Conservation (phyloP, 306 rosid genomes). For the Vachellia pachyceras region DNA sequence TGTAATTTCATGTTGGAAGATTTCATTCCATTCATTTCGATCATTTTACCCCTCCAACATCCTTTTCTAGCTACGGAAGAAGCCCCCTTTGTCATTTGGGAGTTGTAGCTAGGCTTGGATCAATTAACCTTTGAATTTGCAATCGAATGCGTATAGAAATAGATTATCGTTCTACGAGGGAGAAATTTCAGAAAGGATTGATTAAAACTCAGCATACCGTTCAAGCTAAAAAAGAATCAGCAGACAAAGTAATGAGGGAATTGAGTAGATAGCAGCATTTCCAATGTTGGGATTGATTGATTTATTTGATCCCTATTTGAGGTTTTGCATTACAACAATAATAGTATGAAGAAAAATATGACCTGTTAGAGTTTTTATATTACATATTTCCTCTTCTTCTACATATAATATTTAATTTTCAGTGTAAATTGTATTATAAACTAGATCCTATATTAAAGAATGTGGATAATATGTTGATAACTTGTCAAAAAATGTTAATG, state of each 20-base stretch:
- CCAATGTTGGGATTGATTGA: background rate
- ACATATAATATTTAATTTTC: too few species aligned
- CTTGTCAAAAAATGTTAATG: too few species aligned
- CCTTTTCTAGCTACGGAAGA: too few species aligned
- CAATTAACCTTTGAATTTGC: background rate
- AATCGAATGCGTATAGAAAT: too few species aligned
- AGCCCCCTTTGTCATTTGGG: background rate
- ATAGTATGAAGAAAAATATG: too few species aligned
- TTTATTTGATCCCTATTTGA: background rate
- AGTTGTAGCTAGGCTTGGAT: background rate
- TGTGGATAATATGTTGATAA: too few species aligned
- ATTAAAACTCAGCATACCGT: background rate
- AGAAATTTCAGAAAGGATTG: background rate
- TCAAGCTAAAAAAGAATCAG: background rate
- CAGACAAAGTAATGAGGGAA: background rate
- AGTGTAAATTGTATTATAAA: too few species aligned
- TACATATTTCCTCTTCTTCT: too few species aligned
- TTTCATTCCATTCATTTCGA: background rate
- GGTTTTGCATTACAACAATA: too few species aligned
- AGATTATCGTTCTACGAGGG: too few species aligned
- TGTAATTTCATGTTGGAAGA: background rate
- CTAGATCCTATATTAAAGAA: too few species aligned
- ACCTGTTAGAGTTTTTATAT: background rate
- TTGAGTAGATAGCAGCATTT: background rate
- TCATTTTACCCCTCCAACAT: background rate